Conservation (phyloP, 2,329 filamentous ascomycete species). For the Dothistroma septosporum region DNA sequence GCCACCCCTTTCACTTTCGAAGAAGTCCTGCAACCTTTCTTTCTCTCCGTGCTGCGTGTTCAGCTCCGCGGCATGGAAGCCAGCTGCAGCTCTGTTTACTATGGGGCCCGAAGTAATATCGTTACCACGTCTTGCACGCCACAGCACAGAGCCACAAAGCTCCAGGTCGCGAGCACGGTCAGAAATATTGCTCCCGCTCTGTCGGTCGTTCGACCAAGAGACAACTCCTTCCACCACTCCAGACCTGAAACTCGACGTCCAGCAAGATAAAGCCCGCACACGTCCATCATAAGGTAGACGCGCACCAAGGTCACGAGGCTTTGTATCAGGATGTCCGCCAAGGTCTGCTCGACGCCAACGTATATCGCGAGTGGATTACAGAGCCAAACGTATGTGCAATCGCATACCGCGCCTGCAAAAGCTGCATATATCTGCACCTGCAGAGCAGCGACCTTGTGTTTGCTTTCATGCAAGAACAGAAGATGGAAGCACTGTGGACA, state of each 20-base stretch:
- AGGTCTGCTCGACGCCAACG: not conserved
- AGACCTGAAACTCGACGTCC: not conserved
- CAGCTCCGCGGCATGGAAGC: not conserved
- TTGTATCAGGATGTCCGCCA: not conserved
- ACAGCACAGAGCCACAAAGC: not conserved
- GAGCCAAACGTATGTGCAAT: not conserved
- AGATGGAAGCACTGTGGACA: not conserved
- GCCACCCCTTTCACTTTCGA: not conserved
- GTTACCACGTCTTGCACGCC: not conserved
- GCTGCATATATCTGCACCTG: not conserved
- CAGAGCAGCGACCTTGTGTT: not conserved
- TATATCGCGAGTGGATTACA: not conserved
- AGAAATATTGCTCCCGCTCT: not conserved
- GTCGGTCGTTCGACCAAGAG: not conserved
- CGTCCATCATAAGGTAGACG: not conserved
- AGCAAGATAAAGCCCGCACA: not conserved
- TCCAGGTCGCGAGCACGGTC: not conserved
- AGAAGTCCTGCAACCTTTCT: not conserved
- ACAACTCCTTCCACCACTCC: slow-evolving; percentile 1
- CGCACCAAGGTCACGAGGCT: not conserved
- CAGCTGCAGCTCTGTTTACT: not conserved
- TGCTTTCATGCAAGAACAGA: not conserved
- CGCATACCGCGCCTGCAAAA: not conserved
- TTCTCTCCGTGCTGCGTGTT: too few relatives aligned
- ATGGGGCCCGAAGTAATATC: not conserved